Base-by-base conservation (phyloP, 1,139 yeast genomes). In the Suhomyces wounanorum region DNA sequence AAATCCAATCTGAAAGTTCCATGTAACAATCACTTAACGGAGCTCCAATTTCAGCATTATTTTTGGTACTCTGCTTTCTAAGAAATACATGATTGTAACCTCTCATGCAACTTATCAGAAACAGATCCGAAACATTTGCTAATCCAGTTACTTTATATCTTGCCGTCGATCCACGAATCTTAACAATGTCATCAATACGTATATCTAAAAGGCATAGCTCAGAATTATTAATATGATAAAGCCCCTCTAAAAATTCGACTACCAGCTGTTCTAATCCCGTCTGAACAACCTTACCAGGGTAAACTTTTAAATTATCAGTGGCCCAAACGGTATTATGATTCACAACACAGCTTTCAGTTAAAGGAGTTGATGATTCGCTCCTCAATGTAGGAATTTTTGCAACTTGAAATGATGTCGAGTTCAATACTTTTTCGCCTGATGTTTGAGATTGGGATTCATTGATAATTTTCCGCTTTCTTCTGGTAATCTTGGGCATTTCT, bases 41-140 rank as follows among this genome's bases (percentile, higher is more conserved):
- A 6, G 62, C 55, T 10, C 46, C 40, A 37, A 49, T 48, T 45
- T 62, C 54, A 10, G 43, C 46, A 58, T 8, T 57, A 16, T 42
- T 62, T 62, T 37, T 56, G 50, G 40, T 48, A 49, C 52, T 55
- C 58, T 63, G 51, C 44, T 67, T 67, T 50, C 62, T 66, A 8
- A 78, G 63, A 54, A 71, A 62, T 1, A 82, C 76, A 3, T 73
- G 63, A 61, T 83, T 83, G 60, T 71, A 85, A 0, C 90, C 90
- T 58, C 89, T 66, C 50, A 83, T 70, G 59, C 89, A 84, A 40
- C 70, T 63, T 6, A 84, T 75, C 48, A 53, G 47, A 8, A 42
- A 44, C n/a, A 23, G 53, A 0, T 59, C 48, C 3, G 59, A 59
- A 8, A 46, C 48, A 21, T 52, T 45, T 13, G 62, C 52, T 38